Base-by-base conservation (phyloP, 2,329 filamentous ascomycete genomes). In the Hymenoscyphus salicellus region DNA sequence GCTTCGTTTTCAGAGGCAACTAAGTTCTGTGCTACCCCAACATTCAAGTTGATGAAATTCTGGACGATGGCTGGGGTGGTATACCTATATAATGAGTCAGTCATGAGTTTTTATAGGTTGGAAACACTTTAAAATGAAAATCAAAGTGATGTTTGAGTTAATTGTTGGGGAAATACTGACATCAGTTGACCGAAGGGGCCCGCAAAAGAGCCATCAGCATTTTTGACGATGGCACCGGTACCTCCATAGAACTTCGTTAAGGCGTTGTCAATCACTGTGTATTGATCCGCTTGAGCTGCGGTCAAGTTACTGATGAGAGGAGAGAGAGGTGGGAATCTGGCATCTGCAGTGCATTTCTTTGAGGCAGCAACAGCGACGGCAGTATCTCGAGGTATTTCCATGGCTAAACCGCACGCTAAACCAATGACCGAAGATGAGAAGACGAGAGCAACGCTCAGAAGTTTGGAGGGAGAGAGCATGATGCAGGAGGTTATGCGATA, bases 171-270 rank as follows among this genome's bases (percentile, higher is more conserved):
- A 55, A 49, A 55, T 55, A 61, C 59, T 26, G 55, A 61, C 59
- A 61, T n/a, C 14, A 61, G 33, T 30, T 55, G 41, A 43, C 33
- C 33, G 14, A 61, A 61, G 23, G 59, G 59, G 1, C 59, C 59
- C 11, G 26, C 20, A 8, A 61, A 43, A 16, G 59, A 55, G 10
- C 59, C 59, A 36, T 61, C 59, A 23, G 59, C 7, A 52, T 55
- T 43, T 36, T 61, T 38, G 14, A 41, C 33, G 30, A 61, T 26
- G 28, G 49, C 49, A 11, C 36, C 28, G 6, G 46, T 28, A 14
- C 43, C 30, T n/a, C 30, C 41, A 38, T 55, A 33, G 14, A 43
- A 52, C 10, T 14, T 61, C 11, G 46, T 61, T n/a, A 61, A 10
- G 7, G 49, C 41, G 5, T 36, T 52, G n/a, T 61, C 59, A 20